Evolutionary conservation across 305 asterid species (phyloP), one percentile per base, ranked within the genome.

Genomic region (Solanum chacoense): DNA sequence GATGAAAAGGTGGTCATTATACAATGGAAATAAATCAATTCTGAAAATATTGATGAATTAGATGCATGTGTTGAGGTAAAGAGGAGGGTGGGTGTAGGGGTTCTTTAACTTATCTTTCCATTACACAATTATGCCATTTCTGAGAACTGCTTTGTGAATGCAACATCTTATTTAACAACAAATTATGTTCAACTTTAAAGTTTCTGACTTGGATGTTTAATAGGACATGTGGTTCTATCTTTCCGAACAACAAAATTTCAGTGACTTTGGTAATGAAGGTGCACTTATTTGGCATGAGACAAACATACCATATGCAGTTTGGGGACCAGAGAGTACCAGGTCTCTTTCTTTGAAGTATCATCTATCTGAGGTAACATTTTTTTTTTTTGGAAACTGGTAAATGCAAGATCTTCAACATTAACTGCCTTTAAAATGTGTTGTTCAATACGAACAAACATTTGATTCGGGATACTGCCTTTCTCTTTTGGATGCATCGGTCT

Each of bases 161-260:
- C 38, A 50, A 81, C 9, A 29, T 42, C 36, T 28, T 45, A 80
- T 40, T 40, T 80, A 16, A 29, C 71, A 6, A 83, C 20, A 45
- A 67, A 50, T 83, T 83, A 29, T 50, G 86, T 31, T 29, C 72
- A 32, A 22, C 34, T 84, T 55, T 4, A 55, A 22, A 84, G 32
- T 84, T 84, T 84, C 74, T 22, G 32, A 3, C 75, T 32, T 84
- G 87, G n/a, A 22, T 34, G 67, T 71, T 90, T 89, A 88, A 42
- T 96, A 97, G 99, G 99, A 96, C 91, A 94, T 97, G 99, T 97
- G 98, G 98, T 73, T 96, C 74, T 97, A 97, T 92, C 93, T 97
- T 85, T 96, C 99, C 7, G 97, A 94, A 84, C 91, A 94, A 84
- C 96, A 96, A 87, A 93, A 88, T 14, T 95, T 97, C 87, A 92